A percentile compares a stretch with the other conserved stretches of the same genome.
phyloP scores from a whole-genome alignment of 345 rosid genomes.

The Tarenaya hassleriana region DNA sequence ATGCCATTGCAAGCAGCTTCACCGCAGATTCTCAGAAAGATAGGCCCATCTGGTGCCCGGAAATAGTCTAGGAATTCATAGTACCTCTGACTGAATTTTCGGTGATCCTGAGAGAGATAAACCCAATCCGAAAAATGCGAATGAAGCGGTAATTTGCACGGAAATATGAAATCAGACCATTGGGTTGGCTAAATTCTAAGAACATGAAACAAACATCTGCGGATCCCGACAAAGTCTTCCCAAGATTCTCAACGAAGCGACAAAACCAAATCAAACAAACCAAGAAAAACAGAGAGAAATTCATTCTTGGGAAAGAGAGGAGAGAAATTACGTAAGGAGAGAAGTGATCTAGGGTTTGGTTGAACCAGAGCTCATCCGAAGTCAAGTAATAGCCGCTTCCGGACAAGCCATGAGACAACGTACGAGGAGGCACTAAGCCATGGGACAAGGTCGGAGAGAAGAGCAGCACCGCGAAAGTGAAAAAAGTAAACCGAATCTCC shows the following conservation, averaged over 20 bases:
- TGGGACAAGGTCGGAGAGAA: constrained; percentile 23
- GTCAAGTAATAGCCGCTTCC: constrained; percentile 47
- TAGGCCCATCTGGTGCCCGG: constrained; percentile 65
- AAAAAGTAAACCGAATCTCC: constrained; percentile 13
- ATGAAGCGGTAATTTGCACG: too few species aligned
- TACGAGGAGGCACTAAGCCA: constrained; percentile 38
- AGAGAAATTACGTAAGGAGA: constrained; percentile 53
- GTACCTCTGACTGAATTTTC: constrained; percentile 62
- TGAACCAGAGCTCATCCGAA: constrained; percentile 61
- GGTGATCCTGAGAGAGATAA: constrained; percentile 48
- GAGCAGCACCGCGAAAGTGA: constrained; percentile 9
- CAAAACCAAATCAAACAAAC: constrained; percentile 1
- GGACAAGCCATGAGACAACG: constrained; percentile 33
- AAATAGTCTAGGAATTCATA: constrained; percentile 73
- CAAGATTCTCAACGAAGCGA: neutral
- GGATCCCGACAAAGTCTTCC: neutral
- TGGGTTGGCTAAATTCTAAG: too few species aligned
- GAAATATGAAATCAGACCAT: too few species aligned
- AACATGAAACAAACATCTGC: neutral
- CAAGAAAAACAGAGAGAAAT: neutral
- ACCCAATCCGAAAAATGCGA: neutral
- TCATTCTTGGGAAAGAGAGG: neutral
- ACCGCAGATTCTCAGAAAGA: constrained; percentile 75
- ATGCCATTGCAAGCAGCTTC: constrained; percentile 78
- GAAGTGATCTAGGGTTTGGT: constrained; percentile 85